Percentiles rank a stretch among this genome's conserved stretches.
These are phyloP conservation scores for Penicillium canescens DNA, from an alignment of 495 filamentous ascomycete species.

Conservation along the genomic window DNA sequence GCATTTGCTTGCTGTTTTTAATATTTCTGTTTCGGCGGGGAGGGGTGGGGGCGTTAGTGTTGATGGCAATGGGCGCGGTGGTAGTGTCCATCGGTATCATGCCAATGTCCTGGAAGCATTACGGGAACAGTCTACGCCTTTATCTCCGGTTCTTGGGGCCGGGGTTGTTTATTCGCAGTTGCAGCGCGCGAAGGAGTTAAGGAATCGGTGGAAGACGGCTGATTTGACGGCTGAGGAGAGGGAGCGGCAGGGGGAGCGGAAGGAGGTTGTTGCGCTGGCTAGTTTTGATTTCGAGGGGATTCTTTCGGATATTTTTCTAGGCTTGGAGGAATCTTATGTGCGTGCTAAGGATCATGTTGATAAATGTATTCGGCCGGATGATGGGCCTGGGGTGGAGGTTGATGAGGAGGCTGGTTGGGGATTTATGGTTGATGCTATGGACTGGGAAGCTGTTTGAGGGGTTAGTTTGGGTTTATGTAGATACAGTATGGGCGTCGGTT, in stretches of 20 bases:
- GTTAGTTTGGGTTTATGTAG: not conserved
- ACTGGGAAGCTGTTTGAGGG: constrained; percentile 55
- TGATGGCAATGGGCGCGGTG: constrained; percentile 10
- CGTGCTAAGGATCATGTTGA: constrained; percentile 30
- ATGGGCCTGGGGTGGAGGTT: constrained; percentile 10
- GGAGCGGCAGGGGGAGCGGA: constrained; percentile 16
- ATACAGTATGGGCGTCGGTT: not conserved
- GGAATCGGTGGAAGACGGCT: constrained; percentile 68
- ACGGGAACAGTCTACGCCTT: constrained; percentile 46
- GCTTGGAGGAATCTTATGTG: constrained; percentile 35
- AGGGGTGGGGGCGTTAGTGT: constrained; percentile 3
- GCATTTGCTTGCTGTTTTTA: constrained; percentile 58
- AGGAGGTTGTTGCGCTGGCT: constrained; percentile 36
- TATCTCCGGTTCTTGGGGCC: constrained; percentile 49
- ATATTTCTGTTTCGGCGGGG: constrained; percentile 41
- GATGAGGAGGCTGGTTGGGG: constrained; percentile 48
- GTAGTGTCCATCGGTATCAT: constrained; percentile 55
- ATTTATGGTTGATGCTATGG: constrained; percentile 67
- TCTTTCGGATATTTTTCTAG: constrained; percentile 40
- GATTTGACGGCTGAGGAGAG: constrained; percentile 40
- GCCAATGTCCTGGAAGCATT: constrained; percentile 62
- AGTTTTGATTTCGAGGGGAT: constrained; percentile 59
- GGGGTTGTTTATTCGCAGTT: constrained; percentile 50
- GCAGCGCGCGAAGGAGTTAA: constrained; percentile 60
- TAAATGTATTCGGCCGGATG: constrained; percentile 9